Evolutionary conservation across 2,329 filamentous ascomycete genomes (phyloP).

Genomic region (Mollisia scopiformis): DNA sequence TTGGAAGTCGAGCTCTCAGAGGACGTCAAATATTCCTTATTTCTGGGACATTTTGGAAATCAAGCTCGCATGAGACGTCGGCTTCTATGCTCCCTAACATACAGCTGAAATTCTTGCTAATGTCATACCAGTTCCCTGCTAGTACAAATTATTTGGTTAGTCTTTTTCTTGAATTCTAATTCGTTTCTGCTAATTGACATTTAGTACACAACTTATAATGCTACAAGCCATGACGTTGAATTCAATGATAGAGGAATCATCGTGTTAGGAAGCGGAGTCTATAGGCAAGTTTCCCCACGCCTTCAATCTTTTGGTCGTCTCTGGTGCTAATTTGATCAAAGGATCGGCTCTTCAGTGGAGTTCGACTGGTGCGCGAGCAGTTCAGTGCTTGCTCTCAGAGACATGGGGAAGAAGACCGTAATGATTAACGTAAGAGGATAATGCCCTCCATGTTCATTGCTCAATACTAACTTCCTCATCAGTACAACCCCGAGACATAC

Average conservation of each 20-base stretch:
- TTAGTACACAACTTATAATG: conserved; percentile 93
- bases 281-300: no score
- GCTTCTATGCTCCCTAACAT: not conserved
- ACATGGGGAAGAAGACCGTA: conserved; percentile 93
- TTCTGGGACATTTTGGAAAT: not conserved
- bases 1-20: no score
- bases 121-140: conserved; percentile 69
- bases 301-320: no score
- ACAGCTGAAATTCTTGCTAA: not conserved
- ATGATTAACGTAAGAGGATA: conserved; percentile 77
- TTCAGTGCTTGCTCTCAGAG: conserved; percentile 78
- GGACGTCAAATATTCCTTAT: no score
- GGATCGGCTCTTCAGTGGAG: conserved; percentile 96
- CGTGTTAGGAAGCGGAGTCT: conserved; percentile 91
- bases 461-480: conserved; percentile 18
- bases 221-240: conserved; percentile 86
- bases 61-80: not conserved
- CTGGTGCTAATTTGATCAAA: no score
- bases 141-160: not conserved
- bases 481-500: conserved; percentile 64
- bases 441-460: conserved; percentile 10
- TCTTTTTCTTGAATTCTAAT: not conserved
- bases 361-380: conserved; percentile 99
- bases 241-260: conserved; percentile 92
- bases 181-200: not conserved